Evolutionary conservation across 257 asterid genomes (phyloP).

Genomic region (Linaria vulgaris): DNA sequence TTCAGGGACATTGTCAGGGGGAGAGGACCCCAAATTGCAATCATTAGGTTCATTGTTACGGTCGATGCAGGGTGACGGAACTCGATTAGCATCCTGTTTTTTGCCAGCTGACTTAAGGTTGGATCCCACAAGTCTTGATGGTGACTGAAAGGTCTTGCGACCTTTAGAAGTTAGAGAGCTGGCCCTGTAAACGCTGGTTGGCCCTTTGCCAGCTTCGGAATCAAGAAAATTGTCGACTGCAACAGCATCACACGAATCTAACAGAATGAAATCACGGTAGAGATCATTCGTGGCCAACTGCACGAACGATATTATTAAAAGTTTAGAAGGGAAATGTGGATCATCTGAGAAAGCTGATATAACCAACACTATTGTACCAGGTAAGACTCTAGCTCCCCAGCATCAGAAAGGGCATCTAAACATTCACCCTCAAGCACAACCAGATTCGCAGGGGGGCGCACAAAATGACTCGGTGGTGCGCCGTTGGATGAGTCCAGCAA

Average conservation of each 20-base stretch:
- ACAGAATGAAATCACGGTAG: constrained; percentile 80
- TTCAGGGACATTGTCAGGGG: constrained; percentile 43
- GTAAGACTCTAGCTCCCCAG: constrained; percentile 94
- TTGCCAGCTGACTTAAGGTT: constrained; percentile 51
- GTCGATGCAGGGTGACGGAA: constrained; percentile 40
- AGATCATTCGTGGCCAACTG: constrained; percentile 86
- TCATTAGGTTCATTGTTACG: constrained; percentile 42
- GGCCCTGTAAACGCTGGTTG: constrained; percentile 35
- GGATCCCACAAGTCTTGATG: constrained; percentile 54
- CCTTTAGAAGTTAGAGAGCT: constrained; percentile 48
- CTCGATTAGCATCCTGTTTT: constrained; percentile 42
- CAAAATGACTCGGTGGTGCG: constrained; percentile 39
- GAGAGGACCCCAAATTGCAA: constrained; percentile 36
- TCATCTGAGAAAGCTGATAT: constrained; percentile 1
- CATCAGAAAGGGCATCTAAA: constrained; percentile 70
- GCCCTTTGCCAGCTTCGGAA: constrained; percentile 47
- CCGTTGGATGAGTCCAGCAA: constrained; percentile 54
- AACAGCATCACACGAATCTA: constrained; percentile 73
- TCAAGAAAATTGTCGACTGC: constrained; percentile 60
- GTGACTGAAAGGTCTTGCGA: constrained; percentile 60
- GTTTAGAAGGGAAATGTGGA: constrained; percentile 17
- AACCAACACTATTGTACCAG: constrained; percentile 51
- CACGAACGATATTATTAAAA: constrained; percentile 27
- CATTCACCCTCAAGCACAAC: constrained; percentile 98
- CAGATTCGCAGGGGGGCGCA: constrained; percentile 86